phyloP scores from a whole-genome alignment of 2,329 filamentous ascomycete genomes.

The Ramularia collo-cygni region DNA sequence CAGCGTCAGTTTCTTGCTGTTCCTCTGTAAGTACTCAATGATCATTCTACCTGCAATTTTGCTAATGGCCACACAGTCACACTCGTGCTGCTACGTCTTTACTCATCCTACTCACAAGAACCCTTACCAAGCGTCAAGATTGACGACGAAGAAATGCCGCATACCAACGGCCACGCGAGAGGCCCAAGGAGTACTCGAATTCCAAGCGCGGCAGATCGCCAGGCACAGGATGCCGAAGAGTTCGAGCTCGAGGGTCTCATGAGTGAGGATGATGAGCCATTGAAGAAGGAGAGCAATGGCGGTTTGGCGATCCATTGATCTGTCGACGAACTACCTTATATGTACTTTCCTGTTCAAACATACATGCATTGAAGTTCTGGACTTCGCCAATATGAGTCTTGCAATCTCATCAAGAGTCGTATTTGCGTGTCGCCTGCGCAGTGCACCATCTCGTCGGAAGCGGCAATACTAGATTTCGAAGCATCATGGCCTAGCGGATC shows the following conservation, averaged over 20 bases:
- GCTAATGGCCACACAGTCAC: constrained; percentile 47
- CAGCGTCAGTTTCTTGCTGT: constrained; percentile 82
- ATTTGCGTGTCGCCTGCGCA: too few species aligned
- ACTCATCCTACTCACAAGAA: constrained; percentile 55
- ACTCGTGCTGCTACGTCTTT: constrained; percentile 78
- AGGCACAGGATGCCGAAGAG: constrained; percentile 74
- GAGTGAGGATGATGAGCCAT: constrained; percentile 69
- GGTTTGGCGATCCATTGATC: not conserved
- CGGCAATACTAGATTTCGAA: too few species aligned
- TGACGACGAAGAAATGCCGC: constrained; percentile 22
- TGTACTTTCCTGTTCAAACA: too few species aligned
- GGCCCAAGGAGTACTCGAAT: constrained; percentile 3
- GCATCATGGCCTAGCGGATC: too few species aligned
- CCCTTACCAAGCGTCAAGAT: constrained; percentile 33
- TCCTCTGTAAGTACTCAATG: constrained; percentile 68
- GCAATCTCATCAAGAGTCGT: too few species aligned
- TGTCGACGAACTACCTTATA: too few species aligned
- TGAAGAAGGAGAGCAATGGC: constrained; percentile 10
- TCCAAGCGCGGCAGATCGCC: constrained; percentile 42
- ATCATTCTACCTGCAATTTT: not conserved
- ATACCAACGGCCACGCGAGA: constrained; percentile 40
- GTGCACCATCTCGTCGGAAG: too few species aligned
- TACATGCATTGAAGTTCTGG: too few species aligned
- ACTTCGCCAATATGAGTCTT: too few species aligned
- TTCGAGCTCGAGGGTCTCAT: constrained; percentile 90